phyloP scores from a whole-genome alignment of 495 filamentous ascomycete species.

The Xylaria intraflava region DNA sequence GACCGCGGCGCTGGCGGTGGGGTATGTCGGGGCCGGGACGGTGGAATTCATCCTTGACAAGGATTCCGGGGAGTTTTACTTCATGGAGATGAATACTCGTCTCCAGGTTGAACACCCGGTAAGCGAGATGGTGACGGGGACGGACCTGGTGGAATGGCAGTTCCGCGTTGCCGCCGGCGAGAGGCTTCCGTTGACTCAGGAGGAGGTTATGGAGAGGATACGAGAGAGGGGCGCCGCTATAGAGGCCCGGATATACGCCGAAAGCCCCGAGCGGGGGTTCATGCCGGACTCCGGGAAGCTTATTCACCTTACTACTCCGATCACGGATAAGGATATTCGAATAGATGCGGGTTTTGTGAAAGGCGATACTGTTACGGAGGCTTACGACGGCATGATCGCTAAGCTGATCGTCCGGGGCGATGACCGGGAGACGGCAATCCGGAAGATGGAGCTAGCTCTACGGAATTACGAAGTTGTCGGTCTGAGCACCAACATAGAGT shows the following conservation, averaged over 20 bases:
- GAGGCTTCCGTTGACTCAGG: slow-evolving; percentile 76
- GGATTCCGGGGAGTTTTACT: slow-evolving; percentile 88
- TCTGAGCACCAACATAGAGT: slow-evolving; percentile 92
- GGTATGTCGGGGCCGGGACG: slow-evolving; percentile 92
- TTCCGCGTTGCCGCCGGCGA: slow-evolving; percentile 86
- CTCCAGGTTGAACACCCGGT: slow-evolving; percentile 97
- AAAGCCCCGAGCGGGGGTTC: slow-evolving; percentile 85
- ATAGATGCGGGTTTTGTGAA: slow-evolving; percentile 89
- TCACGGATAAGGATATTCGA: slow-evolving; percentile 61
- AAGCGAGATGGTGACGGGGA: slow-evolving; percentile 92
- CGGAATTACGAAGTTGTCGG: slow-evolving; percentile 91
- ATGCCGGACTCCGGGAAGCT: slow-evolving; percentile 90
- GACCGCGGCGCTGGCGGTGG: slow-evolving; percentile 81
- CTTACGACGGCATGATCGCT: slow-evolving; percentile 98
- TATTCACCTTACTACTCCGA: slow-evolving; percentile 71
- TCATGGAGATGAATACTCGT: slow-evolving; percentile 99
- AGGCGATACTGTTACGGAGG: slow-evolving; percentile 88
- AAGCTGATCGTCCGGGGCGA: slow-evolving; percentile 90
- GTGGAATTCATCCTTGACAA: slow-evolving; percentile 99
- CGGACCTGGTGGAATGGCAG: slow-evolving; percentile 95
- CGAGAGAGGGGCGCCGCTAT: slow-evolving; percentile 75
- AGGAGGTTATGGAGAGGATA: slow-evolving; percentile 72
- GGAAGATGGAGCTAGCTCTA: slow-evolving; percentile 73
- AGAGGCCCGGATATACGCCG: slow-evolving; percentile 93
- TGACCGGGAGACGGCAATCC: slow-evolving; percentile 71